Conservation (phyloP, 805 yeast species). For the Kodamaea jinghongensis region DNA sequence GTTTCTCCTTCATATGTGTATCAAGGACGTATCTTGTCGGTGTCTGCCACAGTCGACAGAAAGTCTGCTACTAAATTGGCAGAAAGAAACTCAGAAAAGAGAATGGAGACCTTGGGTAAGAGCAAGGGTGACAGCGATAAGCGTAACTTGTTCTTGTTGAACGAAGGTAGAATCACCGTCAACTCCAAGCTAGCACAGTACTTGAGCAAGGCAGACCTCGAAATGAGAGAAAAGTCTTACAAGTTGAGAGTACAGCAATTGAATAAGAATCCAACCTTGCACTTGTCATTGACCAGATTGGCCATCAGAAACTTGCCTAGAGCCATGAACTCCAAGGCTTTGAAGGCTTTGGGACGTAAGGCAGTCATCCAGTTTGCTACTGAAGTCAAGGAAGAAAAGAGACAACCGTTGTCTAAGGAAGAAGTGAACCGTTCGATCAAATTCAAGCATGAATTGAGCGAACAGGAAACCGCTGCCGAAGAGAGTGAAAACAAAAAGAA, state of each 20-base stretch:
- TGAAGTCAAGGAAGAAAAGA: conserved; percentile 68
- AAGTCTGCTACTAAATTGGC: conserved; percentile 74
- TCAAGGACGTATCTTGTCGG: conserved; percentile 86
- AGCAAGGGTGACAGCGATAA: conserved; percentile 76
- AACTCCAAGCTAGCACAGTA: conserved; percentile 74
- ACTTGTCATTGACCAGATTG: conserved; percentile 89
- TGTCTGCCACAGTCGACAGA: conserved; percentile 83
- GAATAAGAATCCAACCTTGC: conserved; percentile 85
- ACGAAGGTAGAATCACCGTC: conserved; percentile 89
- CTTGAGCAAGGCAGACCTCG: conserved; percentile 71
- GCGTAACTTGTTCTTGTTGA: conserved; percentile 79
- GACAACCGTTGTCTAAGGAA: conserved; percentile 88
- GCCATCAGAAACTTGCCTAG: conserved; percentile 94
- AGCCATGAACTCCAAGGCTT: conserved; percentile 80
- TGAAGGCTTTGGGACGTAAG: conserved; percentile 89
- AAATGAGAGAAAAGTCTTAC: conserved; percentile 83
- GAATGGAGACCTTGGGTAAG: conserved; percentile 77
- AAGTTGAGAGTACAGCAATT: conserved; percentile 84
- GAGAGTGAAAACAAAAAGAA: conserved; percentile 45
- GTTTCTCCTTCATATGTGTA: conserved; percentile 85
- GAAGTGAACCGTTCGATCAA: conserved; percentile 78
- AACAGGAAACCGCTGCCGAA: conserved; percentile 22
- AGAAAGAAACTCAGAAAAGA: conserved; percentile 66
- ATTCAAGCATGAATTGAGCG: conserved; percentile 48
- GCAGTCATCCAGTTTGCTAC: conserved; percentile 93